phyloP scores from a whole-genome alignment of 2,329 filamentous ascomycete species.

The Elsinoe australis region DNA sequence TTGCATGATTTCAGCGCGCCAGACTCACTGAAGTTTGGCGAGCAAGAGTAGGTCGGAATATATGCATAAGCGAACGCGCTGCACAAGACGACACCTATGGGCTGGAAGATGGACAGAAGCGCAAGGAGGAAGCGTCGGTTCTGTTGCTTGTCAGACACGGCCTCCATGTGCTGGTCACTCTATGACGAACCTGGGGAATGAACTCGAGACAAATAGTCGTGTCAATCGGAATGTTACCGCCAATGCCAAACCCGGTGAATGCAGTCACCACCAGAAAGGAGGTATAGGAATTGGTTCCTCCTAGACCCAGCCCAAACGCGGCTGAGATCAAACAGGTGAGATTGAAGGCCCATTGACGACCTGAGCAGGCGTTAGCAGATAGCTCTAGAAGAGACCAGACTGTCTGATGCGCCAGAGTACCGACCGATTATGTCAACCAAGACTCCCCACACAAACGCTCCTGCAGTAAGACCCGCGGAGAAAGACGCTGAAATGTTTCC shows the following conservation, averaged over 20 bases:
- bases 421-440: constrained; percentile 46
- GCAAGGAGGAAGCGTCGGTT: constrained; percentile 47
- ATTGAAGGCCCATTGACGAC: constrained; percentile 51
- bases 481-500: constrained; percentile 50
- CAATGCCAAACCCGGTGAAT: constrained; percentile 43
- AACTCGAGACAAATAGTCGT: constrained; percentile 51
- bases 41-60: constrained; percentile 46
- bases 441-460: constrained; percentile 50
- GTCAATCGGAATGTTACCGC: constrained; percentile 51
- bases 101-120: constrained; percentile 49
- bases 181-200: constrained; percentile 34
- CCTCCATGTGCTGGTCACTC: constrained; percentile 18
- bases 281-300: constrained; percentile 43
- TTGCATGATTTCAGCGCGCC: constrained; percentile 41
- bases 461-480: constrained; percentile 48
- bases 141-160: constrained; percentile 23
- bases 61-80: constrained; percentile 47
- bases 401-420: constrained; percentile 21
- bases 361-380: constrained; percentile 24
- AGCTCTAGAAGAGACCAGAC: neutral
- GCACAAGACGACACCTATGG: constrained; percentile 47
- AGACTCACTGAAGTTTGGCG: constrained; percentile 42
- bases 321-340: constrained; percentile 49
- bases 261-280: constrained; percentile 48
- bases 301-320: constrained; percentile 48